These are phyloP conservation scores for Camelina sativa DNA, from an alignment of 345 rosid species.

Conservation along the genomic window DNA sequence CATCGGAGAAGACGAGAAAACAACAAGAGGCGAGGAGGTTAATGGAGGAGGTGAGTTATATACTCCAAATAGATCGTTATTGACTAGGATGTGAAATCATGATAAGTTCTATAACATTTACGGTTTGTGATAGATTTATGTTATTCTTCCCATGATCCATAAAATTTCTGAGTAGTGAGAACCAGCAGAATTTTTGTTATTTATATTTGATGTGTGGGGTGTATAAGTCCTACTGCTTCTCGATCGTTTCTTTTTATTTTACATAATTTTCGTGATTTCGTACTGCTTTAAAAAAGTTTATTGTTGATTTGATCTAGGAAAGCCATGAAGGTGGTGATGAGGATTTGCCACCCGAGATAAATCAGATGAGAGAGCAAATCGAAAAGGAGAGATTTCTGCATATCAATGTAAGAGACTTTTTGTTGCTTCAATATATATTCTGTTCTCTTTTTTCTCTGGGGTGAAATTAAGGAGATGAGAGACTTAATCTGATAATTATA, in stretches of 20 bases:
- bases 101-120: not conserved
- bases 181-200: not conserved
- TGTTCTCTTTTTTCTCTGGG: not conserved
- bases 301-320: constrained; percentile 45
- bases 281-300: not conserved
- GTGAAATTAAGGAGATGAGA: not conserved
- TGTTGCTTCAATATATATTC: not conserved
- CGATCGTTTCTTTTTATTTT: not conserved
- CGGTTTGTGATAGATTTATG: constrained; percentile 1
- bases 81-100: not conserved
- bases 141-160: constrained; percentile 17
- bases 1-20: not conserved
- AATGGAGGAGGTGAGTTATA: constrained; percentile 29
- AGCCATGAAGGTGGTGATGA: constrained; percentile 54
- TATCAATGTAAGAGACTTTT: constrained; percentile 44
- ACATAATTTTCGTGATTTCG: constrained; percentile 1
- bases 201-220: not conserved
- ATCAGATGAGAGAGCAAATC: constrained; percentile 66
- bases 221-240: not conserved
- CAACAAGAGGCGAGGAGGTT: not conserved
- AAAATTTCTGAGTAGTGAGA: not conserved
- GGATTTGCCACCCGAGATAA: constrained; percentile 58
- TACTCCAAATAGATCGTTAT: not conserved
- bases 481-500: not conserved
- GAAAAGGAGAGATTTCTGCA: constrained; percentile 61